phyloP scores from a whole-genome alignment of 768 basidiomycete species.

The Hygrocybe punicea region DNA sequence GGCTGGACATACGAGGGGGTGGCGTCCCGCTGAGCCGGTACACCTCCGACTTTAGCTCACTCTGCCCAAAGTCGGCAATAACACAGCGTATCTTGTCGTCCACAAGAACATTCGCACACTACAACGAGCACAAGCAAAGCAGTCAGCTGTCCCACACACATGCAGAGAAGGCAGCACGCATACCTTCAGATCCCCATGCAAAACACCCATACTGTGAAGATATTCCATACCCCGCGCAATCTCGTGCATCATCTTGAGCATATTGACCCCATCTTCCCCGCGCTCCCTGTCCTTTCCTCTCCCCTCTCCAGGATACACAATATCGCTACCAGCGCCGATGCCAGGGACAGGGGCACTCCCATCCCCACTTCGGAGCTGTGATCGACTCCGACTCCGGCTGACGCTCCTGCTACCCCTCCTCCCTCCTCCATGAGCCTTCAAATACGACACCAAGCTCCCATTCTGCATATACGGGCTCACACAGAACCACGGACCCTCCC shows the following conservation, averaged over 20 bases:
- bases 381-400: constrained; percentile 4
- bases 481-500: constrained; percentile 73
- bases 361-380: background rate
- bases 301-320: too few relatives aligned
- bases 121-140: background rate
- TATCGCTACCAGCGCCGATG: too few relatives aligned
- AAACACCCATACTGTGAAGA: constrained; percentile 60
- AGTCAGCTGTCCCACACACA: background rate
- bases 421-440: constrained; percentile 34
- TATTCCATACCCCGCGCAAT: constrained; percentile 82
- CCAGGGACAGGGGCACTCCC: too few relatives aligned
- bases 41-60: constrained; percentile 72
- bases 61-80: constrained; percentile 81
- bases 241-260: constrained; percentile 64
- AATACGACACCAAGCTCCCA: constrained; percentile 59
- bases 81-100: constrained; percentile 64
- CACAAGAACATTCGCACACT: constrained; percentile 76
- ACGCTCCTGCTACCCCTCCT: constrained; percentile 5
- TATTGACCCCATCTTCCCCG: constrained; percentile 39
- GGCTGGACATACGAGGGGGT: constrained; percentile 42
- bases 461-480: constrained; percentile 71
- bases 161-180: too few relatives aligned
- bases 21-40: constrained; percentile 54
- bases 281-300: background rate
- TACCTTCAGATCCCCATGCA: constrained; percentile 84